Percentiles rank a stretch among this genome's conserved stretches.
These are phyloP conservation scores for Sporormia fimetaria DNA, from an alignment of 495 filamentous ascomycete genomes.

Conservation along the genomic window DNA sequence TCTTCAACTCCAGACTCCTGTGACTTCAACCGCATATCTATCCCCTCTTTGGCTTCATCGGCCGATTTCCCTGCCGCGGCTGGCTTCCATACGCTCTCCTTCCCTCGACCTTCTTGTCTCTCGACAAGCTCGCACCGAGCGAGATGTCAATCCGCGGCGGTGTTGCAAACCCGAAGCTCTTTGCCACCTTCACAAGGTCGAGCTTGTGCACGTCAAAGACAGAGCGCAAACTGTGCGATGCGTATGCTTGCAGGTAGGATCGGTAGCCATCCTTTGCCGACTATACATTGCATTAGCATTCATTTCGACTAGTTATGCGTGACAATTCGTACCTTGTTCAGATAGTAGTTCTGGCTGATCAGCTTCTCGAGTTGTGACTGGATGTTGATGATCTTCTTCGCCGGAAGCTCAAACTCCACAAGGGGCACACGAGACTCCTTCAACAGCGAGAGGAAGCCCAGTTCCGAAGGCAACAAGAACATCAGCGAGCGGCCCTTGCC, in stretches of 20 bases:
- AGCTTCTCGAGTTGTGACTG: slow-evolving; percentile 86
- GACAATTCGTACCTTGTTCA: slow-evolving; percentile 57
- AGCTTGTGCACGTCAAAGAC: slow-evolving; percentile 92
- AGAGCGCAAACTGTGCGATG: slow-evolving; percentile 75
- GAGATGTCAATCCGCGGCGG: slow-evolving; percentile 89
- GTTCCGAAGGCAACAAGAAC: slow-evolving; percentile 85
- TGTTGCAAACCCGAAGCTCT: slow-evolving; percentile 78
- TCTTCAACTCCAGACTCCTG: background rate
- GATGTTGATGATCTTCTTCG: slow-evolving; percentile 57
- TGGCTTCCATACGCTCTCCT: slow-evolving; percentile 75
- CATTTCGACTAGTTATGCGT: background rate
- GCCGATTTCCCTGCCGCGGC: slow-evolving; percentile 36
- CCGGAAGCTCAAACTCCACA: slow-evolving; percentile 90
- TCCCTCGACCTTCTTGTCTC: slow-evolving; percentile 71
- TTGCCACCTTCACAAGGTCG: slow-evolving; percentile 85
- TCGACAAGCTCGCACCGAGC: slow-evolving; percentile 72
- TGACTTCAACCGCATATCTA: background rate
- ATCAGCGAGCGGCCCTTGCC: slow-evolving; percentile 75
- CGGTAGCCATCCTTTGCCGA: slow-evolving; percentile 63
- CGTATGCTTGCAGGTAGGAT: slow-evolving; percentile 89
- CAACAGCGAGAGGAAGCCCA: slow-evolving; percentile 83
- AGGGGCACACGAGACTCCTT: slow-evolving; percentile 88
- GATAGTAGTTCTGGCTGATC: slow-evolving; percentile 88
- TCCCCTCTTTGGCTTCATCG: slow-evolving; percentile 14
- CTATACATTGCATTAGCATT: slow-evolving; percentile 13